Evolutionary conservation across 2,329 filamentous ascomycete species (phyloP).

Genomic region (Fonsecaea pedrosoi): DNA sequence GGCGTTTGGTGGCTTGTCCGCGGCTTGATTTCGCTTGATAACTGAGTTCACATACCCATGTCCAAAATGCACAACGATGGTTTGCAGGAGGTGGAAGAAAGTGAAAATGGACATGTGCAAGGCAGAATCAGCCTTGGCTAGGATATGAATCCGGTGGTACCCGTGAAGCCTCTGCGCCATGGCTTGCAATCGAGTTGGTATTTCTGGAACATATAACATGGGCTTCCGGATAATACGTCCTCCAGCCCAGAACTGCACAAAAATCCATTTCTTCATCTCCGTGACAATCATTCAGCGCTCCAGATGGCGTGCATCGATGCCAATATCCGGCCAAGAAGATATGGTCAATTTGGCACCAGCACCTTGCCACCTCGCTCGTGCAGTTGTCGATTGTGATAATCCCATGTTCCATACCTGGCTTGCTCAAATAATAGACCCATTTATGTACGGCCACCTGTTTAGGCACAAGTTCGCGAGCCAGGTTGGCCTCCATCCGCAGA

Average conservation of each 20-base stretch:
- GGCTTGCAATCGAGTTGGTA: neutral
- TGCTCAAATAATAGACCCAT: conserved; percentile 15
- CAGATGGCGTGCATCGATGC: neutral
- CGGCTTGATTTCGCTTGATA: conserved; percentile 17
- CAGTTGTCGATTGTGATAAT: neutral
- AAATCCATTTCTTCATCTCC: neutral
- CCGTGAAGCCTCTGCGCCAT: neutral
- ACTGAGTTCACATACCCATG: neutral
- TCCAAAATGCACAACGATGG: neutral
- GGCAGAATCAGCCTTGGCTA: conserved; percentile 1
- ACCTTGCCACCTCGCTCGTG: neutral
- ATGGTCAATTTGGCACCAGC: neutral
- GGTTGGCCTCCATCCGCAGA: neutral
- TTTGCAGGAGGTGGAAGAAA: neutral
- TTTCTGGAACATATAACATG: conserved; percentile 3
- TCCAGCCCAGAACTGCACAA: neutral
- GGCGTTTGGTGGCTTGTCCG: conserved; percentile 15
- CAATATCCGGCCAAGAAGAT: neutral
- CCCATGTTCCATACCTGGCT: neutral
- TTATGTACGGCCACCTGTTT: conserved; percentile 13
- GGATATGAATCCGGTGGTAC: neutral
- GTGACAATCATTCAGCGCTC: neutral
- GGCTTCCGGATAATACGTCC: neutral
- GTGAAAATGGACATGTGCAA: neutral
- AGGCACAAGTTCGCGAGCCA: conserved; percentile 5